Conservation (phyloP, 2,329 filamentous ascomycete genomes). For the Epichloe sp. region DNA sequence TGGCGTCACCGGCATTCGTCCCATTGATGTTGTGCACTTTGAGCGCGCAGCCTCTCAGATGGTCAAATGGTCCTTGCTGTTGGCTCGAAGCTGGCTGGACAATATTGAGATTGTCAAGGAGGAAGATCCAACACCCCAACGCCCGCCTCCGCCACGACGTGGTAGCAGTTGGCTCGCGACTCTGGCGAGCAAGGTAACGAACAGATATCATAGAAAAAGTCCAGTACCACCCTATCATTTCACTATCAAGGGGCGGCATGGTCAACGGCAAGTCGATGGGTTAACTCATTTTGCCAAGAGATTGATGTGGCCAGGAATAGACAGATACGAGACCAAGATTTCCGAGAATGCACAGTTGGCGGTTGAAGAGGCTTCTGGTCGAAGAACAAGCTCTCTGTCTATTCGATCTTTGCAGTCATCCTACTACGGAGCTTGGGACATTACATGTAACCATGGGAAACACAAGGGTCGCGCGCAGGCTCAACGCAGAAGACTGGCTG, state of each 20-base stretch:
- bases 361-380: slow-evolving; percentile 20
- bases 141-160: slow-evolving; percentile 8
- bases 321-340: slow-evolving; percentile 35
- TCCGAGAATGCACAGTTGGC: slow-evolving; percentile 33
- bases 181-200: slow-evolving; percentile 40
- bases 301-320: slow-evolving; percentile 49
- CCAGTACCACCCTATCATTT: slow-evolving; percentile 25
- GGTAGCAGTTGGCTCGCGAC: slow-evolving; percentile 40
- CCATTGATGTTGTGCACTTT: slow-evolving; percentile 46
- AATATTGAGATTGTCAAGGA: slow-evolving; percentile 46
- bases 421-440: slow-evolving; percentile 32
- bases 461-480: slow-evolving; percentile 22
- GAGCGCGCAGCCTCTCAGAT: slow-evolving; percentile 47
- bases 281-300: slow-evolving; percentile 50
- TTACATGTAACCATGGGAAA: slow-evolving; percentile 17
- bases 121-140: slow-evolving; percentile 13
- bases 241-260: slow-evolving; percentile 40
- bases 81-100: slow-evolving; percentile 54
- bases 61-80: slow-evolving; percentile 54
- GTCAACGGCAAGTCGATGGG: slow-evolving; percentile 45
- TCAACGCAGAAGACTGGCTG: slow-evolving; percentile 40
- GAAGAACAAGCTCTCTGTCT: slow-evolving; percentile 21
- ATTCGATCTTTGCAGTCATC: slow-evolving; percentile 27
- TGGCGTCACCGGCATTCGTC: slow-evolving; percentile 35
- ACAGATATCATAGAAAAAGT: slow-evolving; percentile 24